Percentiles rank a stretch among this genome's conserved stretches.
These are phyloP conservation scores for Colletotrichum limetticola DNA, from an alignment of 2,329 filamentous ascomycete species.

Conservation along the genomic window DNA sequence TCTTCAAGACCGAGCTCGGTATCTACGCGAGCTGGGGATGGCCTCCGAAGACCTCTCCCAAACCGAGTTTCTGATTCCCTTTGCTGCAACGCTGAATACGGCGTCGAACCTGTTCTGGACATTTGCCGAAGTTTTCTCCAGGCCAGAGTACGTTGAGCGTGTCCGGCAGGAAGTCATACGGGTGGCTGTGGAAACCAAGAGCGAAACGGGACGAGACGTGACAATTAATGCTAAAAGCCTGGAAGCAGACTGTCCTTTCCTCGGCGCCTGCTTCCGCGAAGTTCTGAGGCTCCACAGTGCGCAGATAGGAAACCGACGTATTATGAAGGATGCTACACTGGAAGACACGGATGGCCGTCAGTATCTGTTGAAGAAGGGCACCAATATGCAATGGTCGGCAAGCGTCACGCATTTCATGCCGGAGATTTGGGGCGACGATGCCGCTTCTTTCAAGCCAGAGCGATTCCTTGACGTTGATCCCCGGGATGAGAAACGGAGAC, in stretches of 20 bases:
- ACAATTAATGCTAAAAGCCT: slow-evolving; percentile 48
- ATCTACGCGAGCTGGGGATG: slow-evolving; percentile 44
- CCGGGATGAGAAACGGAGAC: slow-evolving; percentile 37
- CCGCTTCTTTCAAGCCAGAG: slow-evolving; percentile 38
- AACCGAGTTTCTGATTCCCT: slow-evolving; percentile 45
- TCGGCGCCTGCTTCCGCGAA: slow-evolving; percentile 56
- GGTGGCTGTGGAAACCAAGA: slow-evolving; percentile 28
- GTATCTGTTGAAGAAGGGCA: slow-evolving; percentile 42
- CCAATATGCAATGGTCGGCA: slow-evolving; percentile 40
- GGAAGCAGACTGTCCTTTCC: slow-evolving; percentile 50
- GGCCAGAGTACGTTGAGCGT: slow-evolving; percentile 38
- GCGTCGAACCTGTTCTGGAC: slow-evolving; percentile 51
- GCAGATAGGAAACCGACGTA: slow-evolving; percentile 38
- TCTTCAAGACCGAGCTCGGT: slow-evolving; percentile 40
- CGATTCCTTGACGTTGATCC: slow-evolving; percentile 38
- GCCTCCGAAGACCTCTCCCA: slow-evolving; percentile 40
- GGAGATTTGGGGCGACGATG: slow-evolving; percentile 40
- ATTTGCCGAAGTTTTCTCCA: slow-evolving; percentile 44
- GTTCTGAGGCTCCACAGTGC: slow-evolving; percentile 52
- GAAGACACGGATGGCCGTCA: slow-evolving; percentile 37
- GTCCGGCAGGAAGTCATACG: slow-evolving; percentile 45
- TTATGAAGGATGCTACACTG: slow-evolving; percentile 51
- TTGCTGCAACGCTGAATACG: slow-evolving; percentile 48
- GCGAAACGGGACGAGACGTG: slow-evolving; percentile 17
- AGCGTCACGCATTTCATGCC: slow-evolving; percentile 38